Base-by-base conservation (phyloP, 257 asterid genomes). In the Solanum paucissectum region DNA sequence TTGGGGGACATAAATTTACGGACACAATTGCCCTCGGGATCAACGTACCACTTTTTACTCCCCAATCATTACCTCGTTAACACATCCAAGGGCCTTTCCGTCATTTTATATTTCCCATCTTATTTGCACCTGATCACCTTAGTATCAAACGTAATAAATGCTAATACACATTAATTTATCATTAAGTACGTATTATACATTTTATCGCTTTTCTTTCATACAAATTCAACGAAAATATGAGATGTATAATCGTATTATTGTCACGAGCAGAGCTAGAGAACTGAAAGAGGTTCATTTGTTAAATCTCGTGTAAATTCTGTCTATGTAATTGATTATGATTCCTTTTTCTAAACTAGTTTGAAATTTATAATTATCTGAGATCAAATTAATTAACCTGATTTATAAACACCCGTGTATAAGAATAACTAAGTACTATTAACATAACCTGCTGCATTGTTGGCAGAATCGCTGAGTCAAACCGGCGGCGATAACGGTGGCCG, bases 401-500 rank as follows among this genome's bases (percentile, higher is more conserved):
- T 72, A 71, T 32, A 71, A 71, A 68, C 37, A 13, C 38, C 37
- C 10, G 75, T 68, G 11, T n/a, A 12, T 66, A 68, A 32, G 76
- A 71, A 69, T 69, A 71, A 71, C 32, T 29, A 69, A 9, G 71
- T n/a, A 62, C 3, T 72, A 91, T 89, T 76, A 92, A 86, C 89
- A 86, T 79, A 86, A 96, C 99, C 99, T 96, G 99, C 99, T 97
- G 81, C 99, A 97, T 90, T 97, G 99, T 74, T 97, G 99, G 92
- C 99, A 97, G 94, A 97, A 97, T 1, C 99, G 96, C 93, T 96
- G 99, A 81, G 99, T 97, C 88, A 96, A 85, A 27, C 99, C 99
- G 93, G 95, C 95, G 83, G 98, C 96, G 87, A 94, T 91, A 89
- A 94, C 99, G 72, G 99, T 96, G 92, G 99, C 88, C 83, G 99